These are phyloP conservation scores for Macadamia integrifolia DNA, from an alignment of 164 flowering plant species.

Conservation along the genomic window DNA sequence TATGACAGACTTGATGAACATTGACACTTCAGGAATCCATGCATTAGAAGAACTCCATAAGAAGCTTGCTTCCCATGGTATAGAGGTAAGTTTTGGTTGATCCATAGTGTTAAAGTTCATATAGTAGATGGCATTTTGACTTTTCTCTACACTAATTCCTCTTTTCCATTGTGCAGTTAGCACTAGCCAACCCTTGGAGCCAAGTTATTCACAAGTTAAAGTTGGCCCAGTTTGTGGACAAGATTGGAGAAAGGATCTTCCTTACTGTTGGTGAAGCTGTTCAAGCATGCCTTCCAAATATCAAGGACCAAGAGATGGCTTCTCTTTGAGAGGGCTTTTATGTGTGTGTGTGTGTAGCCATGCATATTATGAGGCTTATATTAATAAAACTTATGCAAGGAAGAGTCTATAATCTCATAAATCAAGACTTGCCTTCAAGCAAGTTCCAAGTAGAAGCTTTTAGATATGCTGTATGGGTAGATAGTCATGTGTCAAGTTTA, in stretches of 20 bases:
- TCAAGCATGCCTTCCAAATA: slow-evolving; percentile 25
- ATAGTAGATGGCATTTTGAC: background rate
- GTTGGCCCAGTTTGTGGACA: slow-evolving; percentile 47
- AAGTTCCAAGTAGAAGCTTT: too few species aligned
- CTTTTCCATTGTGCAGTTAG: slow-evolving; percentile 43
- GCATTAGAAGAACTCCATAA: slow-evolving; percentile 60
- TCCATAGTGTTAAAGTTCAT: background rate
- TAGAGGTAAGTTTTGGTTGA: slow-evolving; percentile 31
- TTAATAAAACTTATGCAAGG: too few species aligned
- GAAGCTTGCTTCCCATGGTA: slow-evolving; percentile 30
- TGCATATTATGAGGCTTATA: background rate
- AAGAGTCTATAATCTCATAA: too few species aligned
- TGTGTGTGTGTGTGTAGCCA: background rate
- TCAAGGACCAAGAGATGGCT: background rate
- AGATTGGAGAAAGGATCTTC: slow-evolving; percentile 48
- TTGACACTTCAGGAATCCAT: slow-evolving; percentile 63
- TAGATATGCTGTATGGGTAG: too few species aligned
- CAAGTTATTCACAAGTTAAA: slow-evolving; percentile 71
- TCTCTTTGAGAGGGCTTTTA: background rate
- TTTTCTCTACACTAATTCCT: background rate
- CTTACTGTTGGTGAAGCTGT: slow-evolving; percentile 61
- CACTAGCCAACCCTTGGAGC: slow-evolving; percentile 67
- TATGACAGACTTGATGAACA: slow-evolving; percentile 45
- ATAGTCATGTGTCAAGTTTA: too few species aligned
- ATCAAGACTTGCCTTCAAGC: too few species aligned